Percentiles rank a stretch among this genome's conserved stretches.
Evolutionary conservation across 352 stramenopile genomes (phyloP).

Genomic region (Pythium brachiatum): DNA sequence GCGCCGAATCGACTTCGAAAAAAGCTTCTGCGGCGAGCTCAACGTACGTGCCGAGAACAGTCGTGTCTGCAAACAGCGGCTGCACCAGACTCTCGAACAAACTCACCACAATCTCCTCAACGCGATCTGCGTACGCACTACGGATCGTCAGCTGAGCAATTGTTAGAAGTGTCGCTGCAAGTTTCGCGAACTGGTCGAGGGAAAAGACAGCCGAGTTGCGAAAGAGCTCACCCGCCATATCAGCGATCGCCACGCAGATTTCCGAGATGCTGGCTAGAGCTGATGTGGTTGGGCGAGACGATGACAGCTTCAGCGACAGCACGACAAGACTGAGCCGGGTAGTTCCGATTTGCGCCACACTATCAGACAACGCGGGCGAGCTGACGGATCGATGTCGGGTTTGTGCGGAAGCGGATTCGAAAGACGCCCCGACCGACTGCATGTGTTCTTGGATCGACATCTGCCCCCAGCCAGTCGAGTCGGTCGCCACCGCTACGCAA

Average conservation of each 20-base stretch:
- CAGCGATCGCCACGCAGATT: not conserved
- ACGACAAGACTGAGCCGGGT: not conserved
- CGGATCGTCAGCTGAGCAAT: not conserved
- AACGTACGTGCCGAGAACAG: not conserved
- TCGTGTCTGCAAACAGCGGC: not conserved
- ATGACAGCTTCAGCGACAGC: not conserved
- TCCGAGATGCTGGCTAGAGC: not conserved
- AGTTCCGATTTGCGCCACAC: not conserved
- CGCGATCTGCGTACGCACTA: not conserved
- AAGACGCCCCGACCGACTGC: not conserved
- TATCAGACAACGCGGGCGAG: not conserved
- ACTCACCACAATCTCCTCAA: not conserved
- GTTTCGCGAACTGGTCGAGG: not conserved
- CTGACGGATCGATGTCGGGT: not conserved
- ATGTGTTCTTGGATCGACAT: slow-evolving; percentile 6
- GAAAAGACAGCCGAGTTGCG: not conserved
- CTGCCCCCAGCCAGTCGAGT: slow-evolving; percentile 15
- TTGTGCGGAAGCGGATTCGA: not conserved
- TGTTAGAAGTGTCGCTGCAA: not conserved
- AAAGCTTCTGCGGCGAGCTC: not conserved
- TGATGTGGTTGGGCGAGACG: not conserved
- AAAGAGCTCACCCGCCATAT: not conserved
- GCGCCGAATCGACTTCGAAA: not conserved
- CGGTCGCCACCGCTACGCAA: not conserved
- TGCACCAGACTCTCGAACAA: not conserved